These are phyloP conservation scores for Aureococcus anophagefferens DNA, from an alignment of 108 stramenopile species.

Conservation along the genomic window DNA sequence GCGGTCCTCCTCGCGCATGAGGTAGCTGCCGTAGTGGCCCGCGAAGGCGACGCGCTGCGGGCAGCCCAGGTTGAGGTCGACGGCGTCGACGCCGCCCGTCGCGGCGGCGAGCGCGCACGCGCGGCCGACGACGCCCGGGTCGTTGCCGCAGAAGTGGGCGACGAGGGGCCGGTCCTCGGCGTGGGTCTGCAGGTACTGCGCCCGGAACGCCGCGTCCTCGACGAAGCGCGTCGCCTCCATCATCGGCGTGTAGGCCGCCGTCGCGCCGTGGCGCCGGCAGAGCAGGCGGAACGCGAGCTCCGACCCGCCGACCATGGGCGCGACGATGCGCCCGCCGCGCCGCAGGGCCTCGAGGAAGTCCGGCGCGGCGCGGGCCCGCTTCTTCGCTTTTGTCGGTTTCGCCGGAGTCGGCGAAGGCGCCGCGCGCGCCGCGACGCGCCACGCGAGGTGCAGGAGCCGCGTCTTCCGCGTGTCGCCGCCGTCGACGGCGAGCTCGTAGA, in stretches of 20 bases:
- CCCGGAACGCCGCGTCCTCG: slow-evolving; percentile 31
- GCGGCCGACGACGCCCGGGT: slow-evolving; percentile 41
- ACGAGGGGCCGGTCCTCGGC: slow-evolving; percentile 76
- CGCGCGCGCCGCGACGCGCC: too few relatives aligned
- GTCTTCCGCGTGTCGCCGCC: too few relatives aligned
- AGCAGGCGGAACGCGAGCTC: slow-evolving; percentile 93
- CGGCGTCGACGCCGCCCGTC: slow-evolving; percentile 56
- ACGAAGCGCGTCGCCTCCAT: slow-evolving; percentile 63
- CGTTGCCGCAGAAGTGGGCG: slow-evolving; percentile 74
- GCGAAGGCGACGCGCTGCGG: slow-evolving; percentile 82
- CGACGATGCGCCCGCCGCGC: slow-evolving; percentile 35
- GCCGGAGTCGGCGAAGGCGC: too few relatives aligned
- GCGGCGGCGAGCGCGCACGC: slow-evolving; percentile 50
- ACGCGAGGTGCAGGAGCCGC: too few relatives aligned
- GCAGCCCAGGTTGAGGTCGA: slow-evolving; percentile 86
- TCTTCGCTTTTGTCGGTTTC: too few relatives aligned
- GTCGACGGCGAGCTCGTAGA: too few relatives aligned
- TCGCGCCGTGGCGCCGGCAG: slow-evolving; percentile 82
- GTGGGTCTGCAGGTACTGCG: slow-evolving; percentile 64
- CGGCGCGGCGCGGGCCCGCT: too few relatives aligned
- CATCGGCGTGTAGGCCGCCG: slow-evolving; percentile 93
- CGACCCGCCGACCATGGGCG: slow-evolving; percentile 96
- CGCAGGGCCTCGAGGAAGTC: too few relatives aligned
- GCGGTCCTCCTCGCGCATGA: slow-evolving; percentile 65
- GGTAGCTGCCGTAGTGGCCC: slow-evolving; percentile 79